Base-by-base conservation (phyloP, 352 stramenopile species). In the Pythium myriotylum region DNA sequence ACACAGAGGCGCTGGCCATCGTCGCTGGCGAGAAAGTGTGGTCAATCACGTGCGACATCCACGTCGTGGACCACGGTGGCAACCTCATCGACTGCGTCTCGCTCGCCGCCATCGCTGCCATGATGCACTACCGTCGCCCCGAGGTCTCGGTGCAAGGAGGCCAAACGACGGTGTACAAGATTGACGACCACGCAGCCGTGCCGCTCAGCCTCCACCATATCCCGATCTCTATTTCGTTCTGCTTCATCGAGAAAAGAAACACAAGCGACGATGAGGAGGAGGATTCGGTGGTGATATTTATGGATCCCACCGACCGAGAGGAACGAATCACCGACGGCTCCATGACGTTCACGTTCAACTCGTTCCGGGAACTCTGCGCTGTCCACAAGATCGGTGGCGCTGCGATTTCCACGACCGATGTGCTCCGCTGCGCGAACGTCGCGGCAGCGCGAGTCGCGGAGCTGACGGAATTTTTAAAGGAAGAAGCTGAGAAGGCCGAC, bases 201-300 rank as follows among this genome's bases (percentile, higher is more conserved):
- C 92, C 94, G 20, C 72, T 98, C 27, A 97, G 91, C 64, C 76
- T 99, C 56, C 95, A 98, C 79, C 96, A 98, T 77, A 93, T 96
- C 33, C 96, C 96, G n/a, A 83, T 99, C 41, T 97, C 89, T 22
- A 88, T 98, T 50, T 97, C 92, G n/a, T 98, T 98, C 54, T 86
- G 82, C 71, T 91, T 93, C 35, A 54, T 93, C 22, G 68, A 89
- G 54, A 60, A 54, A 40, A 60, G 61, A 17, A 50, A 74, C n/a
- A 24, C 54, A 27, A 56, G 54, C 37, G 33, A 14, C 39, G 51
- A 65, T 26, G 65, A 81, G 32, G 67, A 72, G 24, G 54, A 70
- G 19, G 63, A 81, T 26, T 60, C 69, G 40, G 77, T 78, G 16
- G 68, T 96, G 19, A 80, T 94, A 26, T 90, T 95, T 46, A 84